Percentiles rank a stretch among this genome's conserved stretches.
Conservation (phyloP, 371 early-diverging fungal genomes). For the Mortierella sp. region DNA sequence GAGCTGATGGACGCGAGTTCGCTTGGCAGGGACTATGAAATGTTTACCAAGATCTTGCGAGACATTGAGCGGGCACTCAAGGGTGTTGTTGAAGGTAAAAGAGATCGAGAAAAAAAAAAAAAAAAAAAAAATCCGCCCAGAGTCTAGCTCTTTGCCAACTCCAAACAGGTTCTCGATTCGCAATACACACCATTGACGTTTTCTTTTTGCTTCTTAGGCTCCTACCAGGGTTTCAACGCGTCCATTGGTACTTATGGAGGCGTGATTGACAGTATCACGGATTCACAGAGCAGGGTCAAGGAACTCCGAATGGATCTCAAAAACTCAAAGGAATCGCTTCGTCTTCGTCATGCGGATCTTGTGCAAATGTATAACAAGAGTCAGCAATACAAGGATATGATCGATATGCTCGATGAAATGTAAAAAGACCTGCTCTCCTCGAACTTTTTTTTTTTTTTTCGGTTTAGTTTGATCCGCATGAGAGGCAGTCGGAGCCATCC, state of each 20-base stretch:
- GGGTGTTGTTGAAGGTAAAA: slow-evolving; percentile 85
- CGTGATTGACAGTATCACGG: slow-evolving; percentile 85
- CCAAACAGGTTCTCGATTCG: too few species aligned
- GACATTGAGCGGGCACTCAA: slow-evolving; percentile 86
- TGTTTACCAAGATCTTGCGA: slow-evolving; percentile 76
- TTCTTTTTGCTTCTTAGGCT: slow-evolving; percentile 68
- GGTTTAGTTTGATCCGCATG: background rate
- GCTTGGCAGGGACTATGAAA: slow-evolving; percentile 79
- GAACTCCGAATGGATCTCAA: slow-evolving; percentile 76
- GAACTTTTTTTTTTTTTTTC: background rate
- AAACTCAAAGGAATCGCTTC: slow-evolving; percentile 74
- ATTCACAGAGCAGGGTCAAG: slow-evolving; percentile 71
- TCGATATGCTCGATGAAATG: slow-evolving; percentile 79
- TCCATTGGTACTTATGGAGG: slow-evolving; percentile 93
- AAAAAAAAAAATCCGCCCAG: background rate
- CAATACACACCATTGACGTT: too few species aligned
- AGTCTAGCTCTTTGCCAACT: too few species aligned
- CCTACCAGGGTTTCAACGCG: slow-evolving; percentile 91
- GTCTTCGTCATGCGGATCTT: slow-evolving; percentile 78
- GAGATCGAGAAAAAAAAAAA: background rate
- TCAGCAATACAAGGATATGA: slow-evolving; percentile 88
- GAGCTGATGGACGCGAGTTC: slow-evolving; percentile 90
- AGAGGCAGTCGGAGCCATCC: too few species aligned
- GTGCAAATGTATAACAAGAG: slow-evolving; percentile 83
- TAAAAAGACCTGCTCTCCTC: slow-evolving; percentile 48